Base-by-base conservation (phyloP, 345 rosid species). In the Moricandia arvensis region DNA sequence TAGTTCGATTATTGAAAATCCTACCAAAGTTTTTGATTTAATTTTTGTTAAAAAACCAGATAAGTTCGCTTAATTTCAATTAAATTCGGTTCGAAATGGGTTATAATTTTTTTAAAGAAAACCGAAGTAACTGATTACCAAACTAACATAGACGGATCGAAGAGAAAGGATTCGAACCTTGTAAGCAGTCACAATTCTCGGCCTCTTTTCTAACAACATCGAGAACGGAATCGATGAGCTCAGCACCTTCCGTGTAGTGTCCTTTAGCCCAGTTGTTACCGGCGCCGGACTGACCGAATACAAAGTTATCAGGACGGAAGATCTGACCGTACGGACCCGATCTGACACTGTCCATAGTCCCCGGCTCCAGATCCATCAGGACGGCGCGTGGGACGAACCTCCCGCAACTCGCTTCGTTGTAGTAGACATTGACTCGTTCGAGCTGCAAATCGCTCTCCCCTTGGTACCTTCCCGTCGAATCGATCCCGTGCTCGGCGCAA, bases 341-440 rank as follows among this genome's bases (percentile, higher is more conserved):
- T 84, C 93, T 84, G 79, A 88, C 87, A 62, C 93, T 88, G 41
- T 88, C 93, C 93, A 88, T 88, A 71, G 93, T 88, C 5, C 93
- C 91, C 0, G 93, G 93, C 84, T 88, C 93, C 55, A 88, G 91
- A 85, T 88, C 93, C 93, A 88, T 87, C 26, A 88, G 75, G 4
- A 88, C 89, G 65, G 90, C 89, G 33, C 93, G 87, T 9, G 93
- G 93, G 12, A 88, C 90, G 63, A 85, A 87, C 43, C 93, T 77
- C 0, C 93, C 91, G 33, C 93, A 87, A 69, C 93, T 88, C 0
- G 90, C 93, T 81, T 88, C 93, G 68, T 88, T 88, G 85, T 85
- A 88, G 80, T 88, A 88, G 15, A 88, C 93, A 79, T 88, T 88
- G 74, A 87, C 89, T 35, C 93, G 86, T 85, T 88, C 93, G 58